phyloP scores from a whole-genome alignment of 257 asterid species.

The Petunia secreta region DNA sequence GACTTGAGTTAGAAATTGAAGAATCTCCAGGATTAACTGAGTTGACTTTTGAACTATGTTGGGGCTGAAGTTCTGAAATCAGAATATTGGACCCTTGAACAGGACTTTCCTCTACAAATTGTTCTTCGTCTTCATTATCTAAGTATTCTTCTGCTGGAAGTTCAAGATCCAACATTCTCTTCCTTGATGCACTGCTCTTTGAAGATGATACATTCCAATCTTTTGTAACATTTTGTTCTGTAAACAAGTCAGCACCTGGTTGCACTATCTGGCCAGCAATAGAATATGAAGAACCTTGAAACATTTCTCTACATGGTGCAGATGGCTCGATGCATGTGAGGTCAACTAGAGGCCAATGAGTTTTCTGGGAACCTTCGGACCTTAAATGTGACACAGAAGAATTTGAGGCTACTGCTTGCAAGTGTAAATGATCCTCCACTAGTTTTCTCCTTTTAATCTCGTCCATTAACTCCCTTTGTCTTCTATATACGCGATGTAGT shows the following conservation, averaged over 20 bases:
- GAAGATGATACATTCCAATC: conserved; percentile 35
- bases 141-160: conserved; percentile 46
- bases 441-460: conserved; percentile 47
- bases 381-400: conserved; percentile 36
- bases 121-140: conserved; percentile 45
- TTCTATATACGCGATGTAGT: conserved; percentile 64
- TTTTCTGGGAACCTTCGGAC: conserved; percentile 41
- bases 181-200: conserved; percentile 33
- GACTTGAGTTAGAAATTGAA: conserved; percentile 36
- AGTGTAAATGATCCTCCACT: conserved; percentile 35
- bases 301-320: conserved; percentile 29
- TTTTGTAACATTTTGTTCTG: conserved; percentile 30
- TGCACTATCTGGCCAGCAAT: conserved; percentile 27
- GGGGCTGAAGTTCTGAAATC: conserved; percentile 26
- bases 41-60: conserved; percentile 37
- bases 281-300: conserved; percentile 39
- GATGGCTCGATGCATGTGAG: conserved; percentile 34
- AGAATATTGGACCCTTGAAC: conserved; percentile 36
- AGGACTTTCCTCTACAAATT: conserved; percentile 32
- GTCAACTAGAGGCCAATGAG: conserved; percentile 41
- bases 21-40: conserved; percentile 36
- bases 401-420: conserved; percentile 41
- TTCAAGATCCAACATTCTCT: conserved; percentile 51
- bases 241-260: conserved; percentile 26
- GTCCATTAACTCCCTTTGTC: conserved; percentile 70